Base-by-base conservation (phyloP, 2,329 filamentous ascomycete species). In the Metarhizium humberi region DNA sequence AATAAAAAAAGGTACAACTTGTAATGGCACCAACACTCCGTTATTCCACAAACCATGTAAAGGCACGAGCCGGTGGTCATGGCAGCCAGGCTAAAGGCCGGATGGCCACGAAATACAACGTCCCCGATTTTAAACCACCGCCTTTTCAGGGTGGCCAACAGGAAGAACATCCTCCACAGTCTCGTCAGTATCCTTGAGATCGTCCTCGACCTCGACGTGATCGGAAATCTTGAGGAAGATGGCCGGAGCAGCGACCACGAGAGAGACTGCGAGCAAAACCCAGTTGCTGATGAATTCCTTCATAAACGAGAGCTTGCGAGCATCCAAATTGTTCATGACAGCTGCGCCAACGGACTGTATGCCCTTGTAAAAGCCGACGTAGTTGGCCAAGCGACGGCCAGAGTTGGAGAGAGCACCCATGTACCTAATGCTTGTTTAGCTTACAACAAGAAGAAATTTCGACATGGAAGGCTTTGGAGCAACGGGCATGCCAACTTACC, bases 341-440 rank as follows among this genome's bases (percentile, higher is more conserved):
- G 86, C 87, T 1, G 83, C 80, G 62, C 88, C 88, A 5, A 84
- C 86, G 16, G 86, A 89, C 68, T 92, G 88, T 51, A 91, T 87
- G 16, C 86, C 64, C 62, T 94, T 94, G 80, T 92, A 92, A 83
- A 76, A 89, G 88, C 76, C 62, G 82, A 81, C 58, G 66, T 92
- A 87, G 76, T 96, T 96, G 74, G 92, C 92, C 32, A 92, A 82
- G 71, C 91, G 92, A 70, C 92, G 90, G 58, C 88, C 84, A 60
- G 92, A 95, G 81, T 97, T 97, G 67, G 89, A 92, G 47, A 96
- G 78, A 7, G 92, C 83, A 52, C 92, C 92, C 87, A 97, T 96
- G 75, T 87, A 92, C 86, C 85, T 87, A 20, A 16, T 16, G 6
- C 14, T 34, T 3, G 18, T 14, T 6, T 13, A 13, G 13, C 40